These are phyloP conservation scores for Discostella stelligeroides DNA, from an alignment of 108 stramenopile species.

Conservation along the genomic window DNA sequence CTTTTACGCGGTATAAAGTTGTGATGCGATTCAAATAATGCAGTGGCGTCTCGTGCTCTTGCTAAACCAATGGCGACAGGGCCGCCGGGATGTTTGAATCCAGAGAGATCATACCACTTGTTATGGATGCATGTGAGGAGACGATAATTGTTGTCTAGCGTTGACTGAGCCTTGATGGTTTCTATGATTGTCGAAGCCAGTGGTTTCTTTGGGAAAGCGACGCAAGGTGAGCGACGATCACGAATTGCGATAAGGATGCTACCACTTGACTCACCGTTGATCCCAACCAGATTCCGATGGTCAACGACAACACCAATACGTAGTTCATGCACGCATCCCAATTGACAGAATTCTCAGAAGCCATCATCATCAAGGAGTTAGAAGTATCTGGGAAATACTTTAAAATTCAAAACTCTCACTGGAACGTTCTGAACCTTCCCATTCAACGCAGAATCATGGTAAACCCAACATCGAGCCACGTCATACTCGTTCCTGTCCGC, in stretches of 20 bases:
- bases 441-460: background rate
- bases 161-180: too few relatives aligned
- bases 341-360: background rate
- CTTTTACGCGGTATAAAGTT: conserved; percentile 35
- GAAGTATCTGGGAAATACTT: too few relatives aligned
- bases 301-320: background rate
- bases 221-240: too few relatives aligned
- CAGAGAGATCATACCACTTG: conserved; percentile 56
- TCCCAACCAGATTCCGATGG: background rate
- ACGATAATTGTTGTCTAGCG: too few relatives aligned
- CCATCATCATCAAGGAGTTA: background rate
- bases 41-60: conserved; percentile 49
- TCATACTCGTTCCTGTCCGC: conserved; percentile 4
- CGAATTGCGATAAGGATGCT: too few relatives aligned
- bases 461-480: background rate
- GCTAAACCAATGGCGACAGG: conserved; percentile 50
- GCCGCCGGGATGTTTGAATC: conserved; percentile 60
- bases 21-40: conserved; percentile 63
- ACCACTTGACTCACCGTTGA: background rate
- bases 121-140: conserved; percentile 46
- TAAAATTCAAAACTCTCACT: background rate
- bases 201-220: too few relatives aligned
- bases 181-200: too few relatives aligned
- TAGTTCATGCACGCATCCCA: background rate
- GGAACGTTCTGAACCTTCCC: too few relatives aligned